Percentiles rank a stretch among this genome's conserved stretches.
Evolutionary conservation across 345 rosid genomes (phyloP).

Genomic region (Hibiscus syriacus): DNA sequence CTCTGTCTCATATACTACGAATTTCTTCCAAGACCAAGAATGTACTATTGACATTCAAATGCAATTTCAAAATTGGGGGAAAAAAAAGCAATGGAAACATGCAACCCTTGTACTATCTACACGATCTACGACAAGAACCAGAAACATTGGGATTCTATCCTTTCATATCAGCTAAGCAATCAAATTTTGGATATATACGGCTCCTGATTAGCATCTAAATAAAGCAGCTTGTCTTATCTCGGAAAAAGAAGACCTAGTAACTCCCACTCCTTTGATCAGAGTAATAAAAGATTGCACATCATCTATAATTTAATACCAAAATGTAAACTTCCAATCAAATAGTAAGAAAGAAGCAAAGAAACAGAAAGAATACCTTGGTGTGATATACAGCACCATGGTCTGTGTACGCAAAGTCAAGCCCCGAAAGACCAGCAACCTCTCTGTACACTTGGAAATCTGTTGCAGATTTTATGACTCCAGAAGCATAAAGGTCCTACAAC

Average conservation of each 20-base stretch:
- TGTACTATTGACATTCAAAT: background rate
- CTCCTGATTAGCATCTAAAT: background rate
- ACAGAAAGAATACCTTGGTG: constrained; percentile 58
- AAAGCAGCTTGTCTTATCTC: background rate
- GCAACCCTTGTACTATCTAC: background rate
- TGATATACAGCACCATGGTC: constrained; percentile 89
- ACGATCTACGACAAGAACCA: background rate
- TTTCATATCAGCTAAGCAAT: background rate
- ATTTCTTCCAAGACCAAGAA: background rate
- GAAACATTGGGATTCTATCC: background rate
- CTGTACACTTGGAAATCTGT: constrained; percentile 94
- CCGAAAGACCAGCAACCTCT: constrained; percentile 90
- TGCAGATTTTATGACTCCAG: constrained; percentile 70
- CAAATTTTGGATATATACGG: background rate
- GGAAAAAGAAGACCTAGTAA: background rate
- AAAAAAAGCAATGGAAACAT: background rate
- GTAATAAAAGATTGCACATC: constrained; percentile 6
- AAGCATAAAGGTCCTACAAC: constrained; percentile 76
- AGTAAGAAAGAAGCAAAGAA: background rate
- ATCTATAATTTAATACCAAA: background rate
- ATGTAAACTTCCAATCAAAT: constrained; percentile 7
- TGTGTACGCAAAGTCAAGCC: constrained; percentile 86
- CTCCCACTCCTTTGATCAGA: constrained; percentile 1
- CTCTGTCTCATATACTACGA: background rate
- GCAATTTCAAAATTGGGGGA: background rate